Percentiles rank a stretch among this genome's conserved stretches.
Evolutionary conservation across 371 early-diverging fungal genomes (phyloP).

Genomic region (Mortierella sp.): DNA sequence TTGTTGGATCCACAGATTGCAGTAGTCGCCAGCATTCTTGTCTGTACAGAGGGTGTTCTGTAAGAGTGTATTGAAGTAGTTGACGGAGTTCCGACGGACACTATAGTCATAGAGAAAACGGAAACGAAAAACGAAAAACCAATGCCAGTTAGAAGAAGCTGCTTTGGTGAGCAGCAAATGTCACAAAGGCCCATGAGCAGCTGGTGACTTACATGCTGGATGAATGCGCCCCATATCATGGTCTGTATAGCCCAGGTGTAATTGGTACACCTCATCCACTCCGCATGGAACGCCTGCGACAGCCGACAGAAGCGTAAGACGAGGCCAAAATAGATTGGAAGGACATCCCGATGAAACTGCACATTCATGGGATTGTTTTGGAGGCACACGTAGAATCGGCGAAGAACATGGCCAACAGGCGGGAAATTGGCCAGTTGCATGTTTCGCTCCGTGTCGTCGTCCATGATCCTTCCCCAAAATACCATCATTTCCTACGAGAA

Average conservation of each 20-base stretch:
- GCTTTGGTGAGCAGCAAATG: neutral
- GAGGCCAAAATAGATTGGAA: constrained; percentile 52
- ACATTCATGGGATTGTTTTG: constrained; percentile 31
- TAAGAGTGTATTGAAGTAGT: constrained; percentile 30
- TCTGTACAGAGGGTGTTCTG: constrained; percentile 23
- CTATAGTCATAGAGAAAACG: constrained; percentile 3
- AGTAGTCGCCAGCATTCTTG: constrained; percentile 42
- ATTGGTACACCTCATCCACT: constrained; percentile 45
- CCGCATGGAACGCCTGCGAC: constrained; percentile 13
- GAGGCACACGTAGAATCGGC: constrained; percentile 49
- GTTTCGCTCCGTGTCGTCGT: constrained; percentile 20
- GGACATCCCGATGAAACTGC: constrained; percentile 37
- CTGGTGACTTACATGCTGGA: constrained; percentile 36
- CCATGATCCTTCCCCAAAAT: constrained; percentile 42
- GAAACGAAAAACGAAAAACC: neutral
- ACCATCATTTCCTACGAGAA: constrained; percentile 46
- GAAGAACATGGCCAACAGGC: constrained; percentile 23
- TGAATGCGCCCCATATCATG: constrained; percentile 51
- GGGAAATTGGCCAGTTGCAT: constrained; percentile 23
- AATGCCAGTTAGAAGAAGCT: neutral
- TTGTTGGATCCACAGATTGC: constrained; percentile 8
- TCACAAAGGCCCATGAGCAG: too few relatives aligned
- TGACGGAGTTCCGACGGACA: constrained; percentile 39
- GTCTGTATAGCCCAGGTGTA: constrained; percentile 40
- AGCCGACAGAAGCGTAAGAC: constrained; percentile 35